phyloP scores from a whole-genome alignment of 345 rosid genomes.

The Arabidopsis arenosa region DNA sequence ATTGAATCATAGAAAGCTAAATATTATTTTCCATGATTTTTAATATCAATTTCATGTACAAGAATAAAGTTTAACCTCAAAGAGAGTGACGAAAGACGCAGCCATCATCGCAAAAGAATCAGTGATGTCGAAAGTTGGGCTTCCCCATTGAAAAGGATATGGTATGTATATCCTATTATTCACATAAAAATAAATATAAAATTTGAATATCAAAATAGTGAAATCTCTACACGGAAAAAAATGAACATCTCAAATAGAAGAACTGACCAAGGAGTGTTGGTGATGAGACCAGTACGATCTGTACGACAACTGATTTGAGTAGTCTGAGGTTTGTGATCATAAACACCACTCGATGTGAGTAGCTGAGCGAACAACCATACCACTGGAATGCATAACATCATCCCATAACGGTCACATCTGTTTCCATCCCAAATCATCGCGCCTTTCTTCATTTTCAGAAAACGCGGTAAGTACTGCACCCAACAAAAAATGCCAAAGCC shows the following conservation, averaged over 20 bases:
- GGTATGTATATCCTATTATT: conserved; percentile 67
- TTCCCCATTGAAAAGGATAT: conserved; percentile 80
- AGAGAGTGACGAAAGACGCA: conserved; percentile 65
- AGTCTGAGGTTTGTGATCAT: conserved; percentile 50
- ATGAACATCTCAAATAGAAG: not conserved
- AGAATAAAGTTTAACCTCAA: conserved; percentile 51
- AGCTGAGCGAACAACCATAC: conserved; percentile 57
- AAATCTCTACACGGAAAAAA: not conserved
- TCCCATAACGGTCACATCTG: conserved; percentile 56
- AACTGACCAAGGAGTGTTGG: conserved; percentile 63
- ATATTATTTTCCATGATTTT: not conserved
- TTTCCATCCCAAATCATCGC: conserved; percentile 37
- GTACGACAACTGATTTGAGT: conserved; percentile 78
- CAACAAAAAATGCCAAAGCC: not conserved
- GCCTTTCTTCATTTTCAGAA: conserved; percentile 40
- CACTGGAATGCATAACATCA: conserved; percentile 54
- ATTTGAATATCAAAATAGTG: not conserved
- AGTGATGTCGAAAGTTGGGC: conserved; percentile 63
- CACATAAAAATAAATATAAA: not conserved
- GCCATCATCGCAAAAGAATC: conserved; percentile 73
- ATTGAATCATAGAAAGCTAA: not conserved
- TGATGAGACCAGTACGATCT: conserved; percentile 65
- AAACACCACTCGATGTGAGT: conserved; percentile 59
- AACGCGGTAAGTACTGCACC: conserved; percentile 57
- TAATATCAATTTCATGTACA: not conserved